phyloP scores from a whole-genome alignment of 2,329 filamentous ascomycete genomes.

The Thyridium curvatum region DNA sequence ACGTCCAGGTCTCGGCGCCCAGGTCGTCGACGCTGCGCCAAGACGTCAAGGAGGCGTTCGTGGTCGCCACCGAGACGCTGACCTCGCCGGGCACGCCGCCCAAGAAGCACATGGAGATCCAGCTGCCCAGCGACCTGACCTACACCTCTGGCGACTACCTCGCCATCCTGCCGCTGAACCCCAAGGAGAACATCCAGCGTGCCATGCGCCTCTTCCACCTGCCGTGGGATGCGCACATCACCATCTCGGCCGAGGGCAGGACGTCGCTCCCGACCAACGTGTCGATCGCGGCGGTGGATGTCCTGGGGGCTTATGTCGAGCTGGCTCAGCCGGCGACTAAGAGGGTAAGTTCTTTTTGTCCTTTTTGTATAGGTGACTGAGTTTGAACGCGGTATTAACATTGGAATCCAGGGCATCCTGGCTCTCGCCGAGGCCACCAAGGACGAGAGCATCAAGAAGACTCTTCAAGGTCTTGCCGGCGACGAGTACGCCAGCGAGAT shows the following conservation, averaged over 20 bases:
- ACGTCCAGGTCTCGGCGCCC: conserved; percentile 45
- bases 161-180: conserved; percentile 66
- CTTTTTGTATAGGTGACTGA: too few species aligned
- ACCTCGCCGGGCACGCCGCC: conserved; percentile 17
- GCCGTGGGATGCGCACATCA: conserved; percentile 62
- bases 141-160: conserved; percentile 75
- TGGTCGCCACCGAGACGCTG: conserved; percentile 46
- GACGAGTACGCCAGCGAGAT: conserved; percentile 42
- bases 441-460: conserved; percentile 17
- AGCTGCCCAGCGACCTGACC: conserved; percentile 56
- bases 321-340: conserved; percentile 67
- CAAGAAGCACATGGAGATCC: conserved; percentile 63
- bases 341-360: conserved; percentile 35
- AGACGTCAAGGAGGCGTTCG: conserved; percentile 55
- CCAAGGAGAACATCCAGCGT: conserved; percentile 51
- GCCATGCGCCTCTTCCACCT: conserved; percentile 61
- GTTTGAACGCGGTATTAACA: too few species aligned
- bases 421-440: conserved; percentile 19
- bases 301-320: conserved; percentile 68
- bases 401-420: conserved; percentile 35
- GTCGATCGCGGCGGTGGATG: conserved; percentile 53
- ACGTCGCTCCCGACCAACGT: conserved; percentile 48
- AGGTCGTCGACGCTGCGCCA: conserved; percentile 54
- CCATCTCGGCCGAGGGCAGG: conserved; percentile 43
- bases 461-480: conserved; percentile 40